Evolutionary conservation across 257 asterid genomes (phyloP), one percentile per base, ranked within the genome.

Genomic region (Prunella vulgaris): DNA sequence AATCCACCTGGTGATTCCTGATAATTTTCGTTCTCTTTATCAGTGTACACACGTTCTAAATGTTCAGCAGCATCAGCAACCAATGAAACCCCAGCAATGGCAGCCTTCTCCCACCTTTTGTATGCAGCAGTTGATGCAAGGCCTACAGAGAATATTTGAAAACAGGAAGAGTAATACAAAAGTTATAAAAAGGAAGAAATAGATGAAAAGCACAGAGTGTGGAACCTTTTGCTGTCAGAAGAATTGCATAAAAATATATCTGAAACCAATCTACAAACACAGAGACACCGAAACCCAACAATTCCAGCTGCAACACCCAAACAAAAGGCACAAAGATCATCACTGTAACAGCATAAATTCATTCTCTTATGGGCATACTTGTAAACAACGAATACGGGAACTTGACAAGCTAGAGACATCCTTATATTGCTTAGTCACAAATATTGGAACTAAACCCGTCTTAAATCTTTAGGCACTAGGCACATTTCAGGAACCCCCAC

Each of bases 1-100:
- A 71, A 71, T 77, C 76, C 77, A 89, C 98, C 90, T 71, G 79
- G 85, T 20, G 51, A 70, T 75, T 85, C 92, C 76, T 68, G 88
- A 64, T 75, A 78, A 66, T 65, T 68, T 46, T 73, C 96, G 66
- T 60, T 79, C 63, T 84, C 96, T 77, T 86, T 87, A 76, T 83
- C 90, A 20, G 86, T 82, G 75, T 83, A 68, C 71, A 86, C 83
- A 60, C 97, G 81, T 77, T 94, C 99, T 87, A 94, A 85, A 77
- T 92, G 98, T 78, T 89, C 99, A 21, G 99, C 99, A 75, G 99
- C 99, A 84, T 88, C 98, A 75, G 99, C 99, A 71, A 94, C 99
- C 85, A 94, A 83, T 21, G 98, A 91, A 57, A 94, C 99, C 69
- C 98, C 99, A 64, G 99, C 98, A 75, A 92, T 89, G 69, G 99